phyloP scores from a whole-genome alignment of 345 rosid genomes.

The Noccaea caerulescens region DNA sequence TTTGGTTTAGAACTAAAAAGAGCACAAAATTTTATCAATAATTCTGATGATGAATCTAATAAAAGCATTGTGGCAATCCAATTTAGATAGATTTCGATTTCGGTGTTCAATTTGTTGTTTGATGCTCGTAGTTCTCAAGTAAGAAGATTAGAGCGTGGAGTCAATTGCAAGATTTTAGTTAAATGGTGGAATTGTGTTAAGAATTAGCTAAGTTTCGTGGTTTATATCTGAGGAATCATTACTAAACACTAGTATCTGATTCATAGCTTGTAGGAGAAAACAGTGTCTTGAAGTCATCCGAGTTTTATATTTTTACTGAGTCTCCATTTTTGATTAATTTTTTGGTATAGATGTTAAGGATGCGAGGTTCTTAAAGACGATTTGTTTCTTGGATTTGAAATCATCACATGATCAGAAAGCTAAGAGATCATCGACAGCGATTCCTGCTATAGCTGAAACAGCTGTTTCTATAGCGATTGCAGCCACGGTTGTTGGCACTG shows the following conservation, averaged over 20 bases:
- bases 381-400: constrained; percentile 40
- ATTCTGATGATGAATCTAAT: too few relatives aligned
- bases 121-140: neutral
- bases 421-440: constrained; percentile 41
- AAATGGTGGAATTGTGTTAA: too few relatives aligned
- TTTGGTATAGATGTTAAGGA: constrained; percentile 23
- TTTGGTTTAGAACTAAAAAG: too few relatives aligned
- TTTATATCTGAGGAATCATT: neutral
- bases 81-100: neutral
- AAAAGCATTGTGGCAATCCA: too few relatives aligned
- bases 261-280: neutral
- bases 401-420: constrained; percentile 34
- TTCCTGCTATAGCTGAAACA: constrained; percentile 69
- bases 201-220: neutral
- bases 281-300: neutral
- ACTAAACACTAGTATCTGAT: neutral
- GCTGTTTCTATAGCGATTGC: constrained; percentile 83
- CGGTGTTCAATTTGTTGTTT: neutral
- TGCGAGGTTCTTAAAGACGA: constrained; percentile 18
- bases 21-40: too few relatives aligned
- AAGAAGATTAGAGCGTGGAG: too few relatives aligned
- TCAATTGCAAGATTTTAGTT: too few relatives aligned
- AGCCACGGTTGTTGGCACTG: constrained; percentile 83
- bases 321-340: neutral
- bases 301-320: neutral